Evolutionary conservation across 345 rosid genomes (phyloP).

Genomic region (Eucalyptus shirleyi): DNA sequence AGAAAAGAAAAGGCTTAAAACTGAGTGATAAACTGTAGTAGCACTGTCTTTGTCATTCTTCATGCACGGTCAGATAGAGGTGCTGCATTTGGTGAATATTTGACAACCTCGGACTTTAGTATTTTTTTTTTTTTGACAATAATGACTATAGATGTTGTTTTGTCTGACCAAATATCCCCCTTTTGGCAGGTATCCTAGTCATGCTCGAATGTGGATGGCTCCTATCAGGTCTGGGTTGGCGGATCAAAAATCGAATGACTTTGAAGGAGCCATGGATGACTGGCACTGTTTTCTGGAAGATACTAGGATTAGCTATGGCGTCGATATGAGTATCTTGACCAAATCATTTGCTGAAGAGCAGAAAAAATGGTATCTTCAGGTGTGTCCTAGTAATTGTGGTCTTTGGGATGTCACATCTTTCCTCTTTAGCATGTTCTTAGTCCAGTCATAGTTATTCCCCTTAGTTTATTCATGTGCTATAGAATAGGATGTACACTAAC

Average conservation of each 20-base stretch:
- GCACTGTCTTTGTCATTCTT: neutral
- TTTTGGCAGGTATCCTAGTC: slow-evolving; percentile 85
- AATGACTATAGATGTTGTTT: neutral
- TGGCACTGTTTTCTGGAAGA: slow-evolving; percentile 67
- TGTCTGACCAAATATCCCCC: neutral
- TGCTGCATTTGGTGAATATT: neutral
- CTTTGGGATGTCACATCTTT: neutral
- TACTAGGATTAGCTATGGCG: slow-evolving; percentile 59
- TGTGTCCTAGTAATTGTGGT: neutral
- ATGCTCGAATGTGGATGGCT: slow-evolving; percentile 98
- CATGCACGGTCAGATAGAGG: neutral
- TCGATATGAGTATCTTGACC: slow-evolving; percentile 67
- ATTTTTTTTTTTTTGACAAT: neutral
- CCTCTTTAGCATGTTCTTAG: neutral
- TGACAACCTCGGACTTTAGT: neutral
- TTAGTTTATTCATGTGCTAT: neutral
- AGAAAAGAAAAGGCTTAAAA: neutral
- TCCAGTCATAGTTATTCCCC: neutral
- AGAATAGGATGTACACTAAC: neutral
- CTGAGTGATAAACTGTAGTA: neutral
- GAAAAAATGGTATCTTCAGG: slow-evolving; percentile 78
- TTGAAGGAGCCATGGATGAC: slow-evolving; percentile 74
- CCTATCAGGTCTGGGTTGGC: slow-evolving; percentile 66
- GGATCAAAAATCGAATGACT: slow-evolving; percentile 56
- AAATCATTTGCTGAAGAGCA: slow-evolving; percentile 75